Evolutionary conservation across 352 stramenopile species (phyloP), one percentile per base, ranked within the genome.

Genomic region (Globisporangium spinosum): DNA sequence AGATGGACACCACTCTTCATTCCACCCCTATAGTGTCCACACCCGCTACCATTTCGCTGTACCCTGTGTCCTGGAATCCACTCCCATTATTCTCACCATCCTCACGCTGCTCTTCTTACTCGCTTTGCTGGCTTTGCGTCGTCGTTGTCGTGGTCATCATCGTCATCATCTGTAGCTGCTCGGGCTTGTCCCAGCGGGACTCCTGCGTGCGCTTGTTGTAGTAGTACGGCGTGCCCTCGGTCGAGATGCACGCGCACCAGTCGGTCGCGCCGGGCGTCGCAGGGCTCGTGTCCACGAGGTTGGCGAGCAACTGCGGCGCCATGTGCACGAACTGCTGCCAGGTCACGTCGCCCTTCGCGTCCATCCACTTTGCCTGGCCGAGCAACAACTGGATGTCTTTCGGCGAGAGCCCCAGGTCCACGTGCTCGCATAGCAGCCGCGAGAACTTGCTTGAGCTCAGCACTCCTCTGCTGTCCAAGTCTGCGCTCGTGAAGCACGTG

Each of bases 121-220:
- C 34, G 34, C 34, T 40, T 40, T 40, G 38, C 13, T 45, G 13
- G 32, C 32, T 38, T 38, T 38, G 32, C 32, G 32, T 10, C 32
- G 7, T 38, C 38, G 32, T 38, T 3, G 38, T 45, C 38, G 13
- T 45, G 12, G 13, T 45, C 38, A 7, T 17, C 38, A 7, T 43
- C 35, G 10, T 54, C 47, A 25, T 25, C 47, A 55, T 13, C 47
- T 55, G 47, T 25, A 25, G n/a, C 47, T 55, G 47, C 7, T 55
- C 47, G 20, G 49, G 64, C 15, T 58, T 58, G 12, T 58, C 64
- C 71, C 71, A 77, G 12, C 45, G 40, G 27, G 68, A 77, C 59
- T 67, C 59, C 45, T 77, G 71, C 49, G 71, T 77, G 13, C 71
- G 68, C 53, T 77, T 77, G 68, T 77, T 77, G 71, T 77, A 77